Base-by-base conservation (phyloP, 164 flowering plant genomes). In the Vitis cinerea region DNA sequence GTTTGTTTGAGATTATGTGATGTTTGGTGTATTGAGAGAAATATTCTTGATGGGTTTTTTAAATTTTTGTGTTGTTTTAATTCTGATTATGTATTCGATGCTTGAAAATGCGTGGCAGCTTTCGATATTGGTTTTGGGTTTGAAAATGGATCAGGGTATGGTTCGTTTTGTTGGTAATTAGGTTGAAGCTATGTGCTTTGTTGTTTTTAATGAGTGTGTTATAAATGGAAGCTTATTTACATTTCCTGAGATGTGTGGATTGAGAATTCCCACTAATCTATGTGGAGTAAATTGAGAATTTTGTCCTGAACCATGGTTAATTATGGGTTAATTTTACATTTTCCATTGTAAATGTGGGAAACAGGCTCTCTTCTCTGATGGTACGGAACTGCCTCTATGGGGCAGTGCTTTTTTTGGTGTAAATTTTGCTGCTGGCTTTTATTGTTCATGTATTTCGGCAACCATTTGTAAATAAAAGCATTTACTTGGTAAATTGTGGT, bases 1-100 rank as follows among this genome's bases (percentile, higher is more conserved):
- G 50, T 61, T 15, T 59, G 54, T 50, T 64, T 68, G 30, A 53
- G 59, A 65, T 71, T 59, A 31, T 49, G 64, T 54, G 49, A 68
- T 53, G 54, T 16, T 58, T 67, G 37, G 62, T 49, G 55, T 68
- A 7, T 58, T 44, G 66, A 51, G 53, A 31, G 47, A 17, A 50
- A 13, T 65, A 53, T 14, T 13, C 16, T 59, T 57, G 44, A 30
- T 74, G 70, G 75, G 64, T 60, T 14, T 63, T 23, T 48, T 50
- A 53, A n/a, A 60, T 71, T 71, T 67, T 57, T 59, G 7, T 37
- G 8, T 59, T 69, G 15, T 57, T 60, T 60, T 30, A 29, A 47
- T 50, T 10, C 9, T 27, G 65, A 10, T 64, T 71, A 58, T 37
- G 44, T 6, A 37, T 37, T 37, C 44, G 4, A 37, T 3, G 44